Base-by-base conservation (phyloP, 208 protist species). In the Crithidia expoeki region DNA sequence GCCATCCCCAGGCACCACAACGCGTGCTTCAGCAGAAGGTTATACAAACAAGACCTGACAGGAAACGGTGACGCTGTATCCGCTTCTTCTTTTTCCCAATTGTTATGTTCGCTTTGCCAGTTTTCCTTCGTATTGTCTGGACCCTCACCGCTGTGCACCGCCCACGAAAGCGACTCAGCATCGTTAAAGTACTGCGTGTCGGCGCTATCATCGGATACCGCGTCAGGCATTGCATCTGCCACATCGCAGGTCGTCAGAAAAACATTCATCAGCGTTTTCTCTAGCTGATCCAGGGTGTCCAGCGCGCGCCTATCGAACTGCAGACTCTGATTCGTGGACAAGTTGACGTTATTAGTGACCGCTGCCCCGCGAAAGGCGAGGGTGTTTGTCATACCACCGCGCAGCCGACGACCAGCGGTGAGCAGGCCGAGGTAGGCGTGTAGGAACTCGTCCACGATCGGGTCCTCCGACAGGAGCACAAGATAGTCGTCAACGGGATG, bases 341-440 rank as follows among this genome's bases (percentile, higher is more conserved):
- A 2, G 11, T 46, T 53, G 46, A 27, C 30, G 46, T 53, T 65
- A 34, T 34, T 59, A 10, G n/a, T 16, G 16, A 28, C 0, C 11
- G n/a, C 16, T 30, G 21, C 7, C 21, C 47, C 52, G 25, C 47
- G 63, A 25, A 12, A 57, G 1, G 27, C 25, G 40, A 63, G 57
- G 16, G 40, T 49, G 44, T 7, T 42, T 25, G 14, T 4, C 21
- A 33, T 46, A 23, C 30, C 61, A 4, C 30, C 56, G n/a, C 70
- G 77, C 42, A 69, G 65, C 4, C 61, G 25, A 21, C 81, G 85
- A 32, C 80, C 59, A 11, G 73, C 74, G 10, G 79, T 56, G 12
- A 89, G 69, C 5, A 92, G 73, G 60, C 75, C 77, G 36, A 92
- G 57, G 63, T 87, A 88, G 28, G 72, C 75, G 74, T 89, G 79